Evolutionary conservation across 345 rosid species (phyloP).

Genomic region (Syzygium oleosum): DNA sequence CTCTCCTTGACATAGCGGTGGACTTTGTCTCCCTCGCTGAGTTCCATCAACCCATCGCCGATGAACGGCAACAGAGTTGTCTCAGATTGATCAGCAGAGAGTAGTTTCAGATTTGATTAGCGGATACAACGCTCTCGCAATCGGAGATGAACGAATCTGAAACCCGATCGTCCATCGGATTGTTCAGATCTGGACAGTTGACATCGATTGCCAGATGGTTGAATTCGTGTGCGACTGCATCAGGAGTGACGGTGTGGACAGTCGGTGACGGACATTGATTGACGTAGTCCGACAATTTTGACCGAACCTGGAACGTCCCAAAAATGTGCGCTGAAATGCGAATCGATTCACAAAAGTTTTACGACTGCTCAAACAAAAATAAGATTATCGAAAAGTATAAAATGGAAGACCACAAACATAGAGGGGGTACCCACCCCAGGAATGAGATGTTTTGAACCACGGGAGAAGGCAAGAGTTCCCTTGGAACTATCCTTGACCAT

Average conservation of each 20-base stretch:
- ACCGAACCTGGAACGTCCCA: background rate
- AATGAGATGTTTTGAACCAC: too few species aligned
- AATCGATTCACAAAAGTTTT: too few species aligned
- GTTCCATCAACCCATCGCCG: slow-evolving; percentile 15
- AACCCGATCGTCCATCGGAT: background rate
- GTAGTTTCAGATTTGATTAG: background rate
- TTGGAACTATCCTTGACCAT: background rate
- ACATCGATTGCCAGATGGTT: background rate
- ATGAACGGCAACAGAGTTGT: background rate
- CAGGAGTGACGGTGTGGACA: background rate
- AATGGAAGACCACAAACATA: too few species aligned
- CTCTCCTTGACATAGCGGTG: slow-evolving; percentile 32
- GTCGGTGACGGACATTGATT: background rate
- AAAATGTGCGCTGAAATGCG: too few species aligned
- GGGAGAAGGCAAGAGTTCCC: too few species aligned
- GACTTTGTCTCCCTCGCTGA: slow-evolving; percentile 43
- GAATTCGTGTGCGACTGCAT: background rate
- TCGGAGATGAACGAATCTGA: slow-evolving; percentile 41
- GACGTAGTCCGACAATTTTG: background rate
- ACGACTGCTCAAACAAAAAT: too few species aligned
- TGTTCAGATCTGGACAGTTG: background rate
- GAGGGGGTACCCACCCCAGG: too few species aligned
- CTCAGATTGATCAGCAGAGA: background rate
- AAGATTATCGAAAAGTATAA: too few species aligned
- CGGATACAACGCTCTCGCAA: slow-evolving; percentile 28